phyloP scores from a whole-genome alignment of 2,329 filamentous ascomycete genomes.

The Atkinsonella texensis region DNA sequence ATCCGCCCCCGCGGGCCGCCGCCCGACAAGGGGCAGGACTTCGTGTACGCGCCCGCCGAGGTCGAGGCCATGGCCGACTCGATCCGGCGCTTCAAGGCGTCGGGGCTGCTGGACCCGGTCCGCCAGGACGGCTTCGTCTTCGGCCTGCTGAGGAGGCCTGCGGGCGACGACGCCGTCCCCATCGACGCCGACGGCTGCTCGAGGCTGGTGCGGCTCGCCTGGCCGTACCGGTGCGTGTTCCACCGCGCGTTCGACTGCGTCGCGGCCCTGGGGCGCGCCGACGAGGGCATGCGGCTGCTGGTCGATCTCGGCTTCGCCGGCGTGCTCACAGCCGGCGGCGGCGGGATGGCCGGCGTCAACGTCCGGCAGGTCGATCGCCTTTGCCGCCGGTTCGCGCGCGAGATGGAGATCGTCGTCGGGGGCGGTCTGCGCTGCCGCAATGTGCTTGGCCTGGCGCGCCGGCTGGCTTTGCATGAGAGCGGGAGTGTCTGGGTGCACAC shows the following conservation, averaged over 20 bases:
- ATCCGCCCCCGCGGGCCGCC: conserved; percentile 33
- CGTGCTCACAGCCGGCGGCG: conserved; percentile 41
- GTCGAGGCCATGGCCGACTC: conserved; percentile 29
- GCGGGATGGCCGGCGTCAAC: conserved; percentile 26
- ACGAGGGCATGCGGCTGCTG: conserved; percentile 22
- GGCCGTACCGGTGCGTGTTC: conserved; percentile 35
- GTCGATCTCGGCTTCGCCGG: conserved; percentile 33
- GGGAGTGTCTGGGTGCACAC: conserved; percentile 34
- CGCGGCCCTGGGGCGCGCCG: conserved; percentile 14
- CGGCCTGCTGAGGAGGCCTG: conserved; percentile 26
- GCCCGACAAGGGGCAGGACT: conserved; percentile 23
- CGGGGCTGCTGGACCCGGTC: conserved; percentile 23
- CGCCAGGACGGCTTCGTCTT: conserved; percentile 47
- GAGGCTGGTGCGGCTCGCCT: conserved; percentile 28
- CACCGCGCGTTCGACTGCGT: conserved; percentile 45
- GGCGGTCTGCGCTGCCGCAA: conserved; percentile 37
- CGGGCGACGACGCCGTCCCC: conserved; percentile 8
- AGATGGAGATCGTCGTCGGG: conserved; percentile 38
- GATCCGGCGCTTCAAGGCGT: conserved; percentile 25
- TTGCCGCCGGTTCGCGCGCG: conserved; percentile 14
- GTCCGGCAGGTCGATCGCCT: conserved; percentile 22
- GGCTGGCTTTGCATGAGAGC: conserved; percentile 13
- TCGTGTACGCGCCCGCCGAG: conserved; percentile 36
- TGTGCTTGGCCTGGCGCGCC: conserved; percentile 16
- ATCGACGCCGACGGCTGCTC: conserved; percentile 30